phyloP scores from a whole-genome alignment of 108 stramenopile genomes.

The Fragilariopsis cylindrus region DNA sequence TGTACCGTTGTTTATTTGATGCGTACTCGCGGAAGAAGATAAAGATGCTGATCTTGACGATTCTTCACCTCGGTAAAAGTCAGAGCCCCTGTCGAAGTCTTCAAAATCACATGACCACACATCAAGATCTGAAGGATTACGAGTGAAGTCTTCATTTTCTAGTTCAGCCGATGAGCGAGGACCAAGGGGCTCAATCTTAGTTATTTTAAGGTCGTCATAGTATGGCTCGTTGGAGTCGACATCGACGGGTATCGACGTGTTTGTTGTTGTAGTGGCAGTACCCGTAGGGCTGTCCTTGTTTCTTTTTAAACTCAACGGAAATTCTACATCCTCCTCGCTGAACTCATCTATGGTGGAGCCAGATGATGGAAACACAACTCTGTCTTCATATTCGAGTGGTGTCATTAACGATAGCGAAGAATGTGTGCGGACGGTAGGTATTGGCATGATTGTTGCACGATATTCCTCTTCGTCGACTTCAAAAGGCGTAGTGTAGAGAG shows the following conservation, averaged over 20 bases:
- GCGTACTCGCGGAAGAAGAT: conserved; percentile 21
- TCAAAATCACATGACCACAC: conserved; percentile 33
- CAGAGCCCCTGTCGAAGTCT: conserved; percentile 15
- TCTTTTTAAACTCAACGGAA: neutral
- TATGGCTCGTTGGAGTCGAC: conserved; percentile 4
- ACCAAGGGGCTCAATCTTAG: neutral
- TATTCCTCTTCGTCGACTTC: conserved; percentile 20
- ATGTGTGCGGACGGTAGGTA: neutral
- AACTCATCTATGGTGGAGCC: neutral
- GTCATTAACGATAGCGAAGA: neutral
- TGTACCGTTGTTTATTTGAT: conserved; percentile 8
- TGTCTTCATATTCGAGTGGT: conserved; percentile 19
- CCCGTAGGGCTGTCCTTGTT: neutral
- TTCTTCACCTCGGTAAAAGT: conserved; percentile 15
- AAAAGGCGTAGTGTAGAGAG: conserved; percentile 36
- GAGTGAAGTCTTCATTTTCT: conserved; percentile 10
- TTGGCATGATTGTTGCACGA: neutral
- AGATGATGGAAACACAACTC: conserved; percentile 17
- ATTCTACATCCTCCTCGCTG: neutral
- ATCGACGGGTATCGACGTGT: conserved; percentile 7
- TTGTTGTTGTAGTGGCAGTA: neutral
- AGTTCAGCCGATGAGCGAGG: neutral
- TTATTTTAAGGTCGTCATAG: neutral
- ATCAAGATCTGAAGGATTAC: conserved; percentile 17
- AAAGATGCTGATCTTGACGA: neutral